Conservation (phyloP, 2,329 filamentous ascomycete genomes). For the Ophidiomyces ophidiicola region DNA sequence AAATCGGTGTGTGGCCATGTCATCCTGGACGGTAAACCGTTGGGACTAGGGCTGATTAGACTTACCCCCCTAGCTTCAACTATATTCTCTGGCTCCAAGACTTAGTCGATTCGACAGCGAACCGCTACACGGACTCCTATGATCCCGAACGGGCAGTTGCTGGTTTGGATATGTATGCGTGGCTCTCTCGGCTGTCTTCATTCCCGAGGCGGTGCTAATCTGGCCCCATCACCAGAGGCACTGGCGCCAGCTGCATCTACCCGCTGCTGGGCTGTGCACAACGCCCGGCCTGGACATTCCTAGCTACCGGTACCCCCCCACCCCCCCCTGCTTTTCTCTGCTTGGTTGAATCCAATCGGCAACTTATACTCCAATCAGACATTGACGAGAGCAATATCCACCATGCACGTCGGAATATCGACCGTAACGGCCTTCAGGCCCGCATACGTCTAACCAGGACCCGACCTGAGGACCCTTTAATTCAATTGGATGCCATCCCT, state of each 20-base stretch:
- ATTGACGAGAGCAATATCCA: constrained; percentile 59
- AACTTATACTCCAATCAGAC: constrained; percentile 41
- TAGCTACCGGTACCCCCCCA: constrained; percentile 46
- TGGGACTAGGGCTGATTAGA: background rate
- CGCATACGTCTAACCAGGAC: constrained; percentile 55
- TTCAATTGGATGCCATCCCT: constrained; percentile 48
- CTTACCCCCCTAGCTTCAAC: constrained; percentile 51
- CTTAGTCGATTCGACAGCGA: constrained; percentile 58
- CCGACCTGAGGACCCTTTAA: constrained; percentile 40
- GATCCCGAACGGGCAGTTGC: constrained; percentile 44
- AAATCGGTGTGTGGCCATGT: constrained; percentile 29
- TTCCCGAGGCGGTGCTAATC: background rate
- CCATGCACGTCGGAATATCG: constrained; percentile 56
- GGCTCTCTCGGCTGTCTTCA: background rate
- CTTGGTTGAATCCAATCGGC: background rate
- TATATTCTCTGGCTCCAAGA: constrained; percentile 83
- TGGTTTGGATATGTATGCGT: constrained; percentile 59
- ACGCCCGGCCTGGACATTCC: constrained; percentile 57
- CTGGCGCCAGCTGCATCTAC: constrained; percentile 85
- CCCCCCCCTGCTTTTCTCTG: constrained; percentile 10
- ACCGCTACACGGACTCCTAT: constrained; percentile 39
- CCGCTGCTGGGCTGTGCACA: constrained; percentile 64
- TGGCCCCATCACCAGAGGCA: constrained; percentile 47
- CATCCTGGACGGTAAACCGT: background rate
- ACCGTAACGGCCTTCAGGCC: constrained; percentile 49